Evolutionary conservation across 257 asterid genomes (phyloP), one percentile per base, ranked within the genome.

Genomic region (Fraxinus americana): DNA sequence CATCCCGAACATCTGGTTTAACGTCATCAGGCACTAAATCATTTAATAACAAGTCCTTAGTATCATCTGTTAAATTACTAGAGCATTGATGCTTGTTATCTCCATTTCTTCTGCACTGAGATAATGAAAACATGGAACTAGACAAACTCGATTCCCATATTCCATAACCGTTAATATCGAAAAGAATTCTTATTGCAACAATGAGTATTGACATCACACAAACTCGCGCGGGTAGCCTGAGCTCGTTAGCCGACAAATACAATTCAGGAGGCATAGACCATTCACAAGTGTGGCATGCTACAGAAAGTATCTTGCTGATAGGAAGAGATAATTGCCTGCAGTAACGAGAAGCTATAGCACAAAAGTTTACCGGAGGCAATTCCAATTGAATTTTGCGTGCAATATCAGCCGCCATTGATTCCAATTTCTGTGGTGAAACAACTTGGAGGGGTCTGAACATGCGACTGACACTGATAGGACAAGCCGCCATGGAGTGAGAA

Each of bases 221-320:
- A 38, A 78, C 90, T 77, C 96, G 94, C 16, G 94, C 87, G 12
- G 98, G 98, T 39, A 85, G 82, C 79, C 89, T 86, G 30, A 27
- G 29, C 80, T 87, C 89, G 21, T 85, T 90, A 45, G 85, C 82
- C 7, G 92, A 92, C 29, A 94, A 78, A 80, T 83, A 90, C 77
- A 94, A 74, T 75, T 88, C 97, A 5, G 93, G 78, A 41, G 97
- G 91, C 92, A 73, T 83, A 74, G 92, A 87, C 98, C 98, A 94
- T 72, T 88, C 94, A 80, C 79, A 91, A 61, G 92, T 78, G 21
- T 73, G 90, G 78, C 91, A 86, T 50, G 98, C 93, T 74, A 70
- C 80, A 71, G 87, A 85, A 83, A 94, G 92, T 84, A 92, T 78
- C 72, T 78, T 77, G 76, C 25, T 57, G 19, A 61, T 70, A 41